These are phyloP conservation scores for Colletotrichum brevisporum DNA, from an alignment of 2,329 filamentous ascomycete species.

Conservation along the genomic window DNA sequence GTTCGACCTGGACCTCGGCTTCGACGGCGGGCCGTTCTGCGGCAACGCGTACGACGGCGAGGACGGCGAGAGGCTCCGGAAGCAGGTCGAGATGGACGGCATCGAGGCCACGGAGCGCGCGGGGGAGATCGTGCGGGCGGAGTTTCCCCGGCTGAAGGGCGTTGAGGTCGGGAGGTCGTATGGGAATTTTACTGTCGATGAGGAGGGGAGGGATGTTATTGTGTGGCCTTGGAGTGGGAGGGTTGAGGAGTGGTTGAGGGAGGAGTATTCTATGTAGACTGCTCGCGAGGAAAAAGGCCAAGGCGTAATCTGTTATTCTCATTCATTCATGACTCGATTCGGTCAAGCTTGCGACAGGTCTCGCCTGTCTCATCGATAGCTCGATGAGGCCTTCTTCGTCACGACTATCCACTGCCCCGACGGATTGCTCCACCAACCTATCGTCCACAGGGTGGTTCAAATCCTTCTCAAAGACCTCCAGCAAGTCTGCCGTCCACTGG, in stretches of 20 bases:
- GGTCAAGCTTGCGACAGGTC: not conserved
- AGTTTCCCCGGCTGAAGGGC: not conserved
- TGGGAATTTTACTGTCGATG: conserved; percentile 1
- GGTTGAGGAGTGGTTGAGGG: not conserved
- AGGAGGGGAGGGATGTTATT: not conserved
- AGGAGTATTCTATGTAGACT: not conserved
- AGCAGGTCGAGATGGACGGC: not conserved
- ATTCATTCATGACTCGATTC: too few relatives aligned
- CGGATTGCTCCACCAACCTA: not conserved
- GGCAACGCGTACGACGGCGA: conserved; percentile 4
- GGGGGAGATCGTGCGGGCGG: not conserved
- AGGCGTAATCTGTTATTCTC: too few relatives aligned
- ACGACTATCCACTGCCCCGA: not conserved
- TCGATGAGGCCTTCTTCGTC: not conserved
- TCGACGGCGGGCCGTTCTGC: not conserved
- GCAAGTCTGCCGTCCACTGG: not conserved
- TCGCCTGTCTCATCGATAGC: not conserved
- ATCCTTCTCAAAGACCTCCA: not conserved
- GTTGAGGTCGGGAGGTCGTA: not conserved
- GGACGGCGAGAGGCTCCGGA: not conserved
- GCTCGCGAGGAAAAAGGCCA: too few relatives aligned
- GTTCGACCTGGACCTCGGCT: not conserved
- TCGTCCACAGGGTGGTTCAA: not conserved
- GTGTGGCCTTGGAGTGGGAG: conserved; percentile 17
- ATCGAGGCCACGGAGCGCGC: not conserved